These are phyloP conservation scores for Xerocomellus chrysenteron DNA, from an alignment of 768 basidiomycete genomes.

Conservation along the genomic window DNA sequence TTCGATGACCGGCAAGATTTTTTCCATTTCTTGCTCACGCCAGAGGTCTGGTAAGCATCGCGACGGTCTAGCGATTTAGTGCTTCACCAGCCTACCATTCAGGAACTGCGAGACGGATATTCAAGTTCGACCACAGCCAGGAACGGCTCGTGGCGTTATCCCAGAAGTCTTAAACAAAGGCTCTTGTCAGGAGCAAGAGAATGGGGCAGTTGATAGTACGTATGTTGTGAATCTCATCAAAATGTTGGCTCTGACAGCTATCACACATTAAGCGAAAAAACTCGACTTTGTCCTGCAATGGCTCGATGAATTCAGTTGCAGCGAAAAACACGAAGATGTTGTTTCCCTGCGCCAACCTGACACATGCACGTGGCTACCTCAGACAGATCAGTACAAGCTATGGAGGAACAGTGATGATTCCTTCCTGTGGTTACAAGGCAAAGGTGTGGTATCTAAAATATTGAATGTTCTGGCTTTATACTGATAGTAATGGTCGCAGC, in stretches of 20 bases:
- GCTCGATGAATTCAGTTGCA: constrained; percentile 1
- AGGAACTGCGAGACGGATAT: not conserved
- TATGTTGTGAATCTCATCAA: no score
- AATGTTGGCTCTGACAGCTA: not conserved
- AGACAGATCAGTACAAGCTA: not conserved
- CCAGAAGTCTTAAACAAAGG: no score
- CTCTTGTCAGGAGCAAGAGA: no score
- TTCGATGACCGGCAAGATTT: not conserved
- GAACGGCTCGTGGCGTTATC: not conserved
- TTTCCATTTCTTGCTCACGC: not conserved
- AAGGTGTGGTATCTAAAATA: not conserved
- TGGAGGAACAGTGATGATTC: not conserved
- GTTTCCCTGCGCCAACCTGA: not conserved
- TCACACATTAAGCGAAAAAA: not conserved
- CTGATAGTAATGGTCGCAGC: not conserved
- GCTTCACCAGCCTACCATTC: not conserved
- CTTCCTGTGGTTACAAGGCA: constrained; percentile 9
- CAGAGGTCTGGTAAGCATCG: not conserved
- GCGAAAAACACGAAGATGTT: not conserved
- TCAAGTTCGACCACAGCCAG: not conserved
- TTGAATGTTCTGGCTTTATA: not conserved
- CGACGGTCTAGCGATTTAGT: not conserved
- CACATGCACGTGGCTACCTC: constrained; percentile 6
- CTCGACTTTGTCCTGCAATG: not conserved
- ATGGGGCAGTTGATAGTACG: no score